Evolutionary conservation across 139 green algal genomes (phyloP), one percentile per base, ranked within the genome.

Genomic region (Limnomonas spitsbergensis): DNA sequence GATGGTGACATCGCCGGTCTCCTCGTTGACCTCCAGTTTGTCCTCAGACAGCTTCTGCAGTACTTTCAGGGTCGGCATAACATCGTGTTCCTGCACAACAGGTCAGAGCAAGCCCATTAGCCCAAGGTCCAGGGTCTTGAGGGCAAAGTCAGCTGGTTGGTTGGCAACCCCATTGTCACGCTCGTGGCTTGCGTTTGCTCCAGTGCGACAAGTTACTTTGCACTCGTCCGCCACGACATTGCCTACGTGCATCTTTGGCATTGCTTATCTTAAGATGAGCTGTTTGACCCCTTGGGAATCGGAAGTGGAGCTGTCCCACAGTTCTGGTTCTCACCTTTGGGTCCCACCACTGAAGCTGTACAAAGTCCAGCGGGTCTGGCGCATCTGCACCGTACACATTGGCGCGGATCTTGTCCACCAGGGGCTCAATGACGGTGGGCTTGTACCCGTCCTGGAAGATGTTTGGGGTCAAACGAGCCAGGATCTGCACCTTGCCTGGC

Each of bases 261-360:
- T n/a, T n/a, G n/a, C n/a, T n/a, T n/a, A n/a, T n/a, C n/a, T n/a
- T n/a, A n/a, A n/a, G n/a, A n/a, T n/a, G n/a, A n/a, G n/a, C n/a
- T n/a, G n/a, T n/a, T n/a, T n/a, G n/a, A n/a, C n/a, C n/a, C n/a
- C n/a, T n/a, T n/a, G n/a, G n/a, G n/a, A n/a, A n/a, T n/a, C n/a
- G n/a, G n/a, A n/a, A n/a, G n/a, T n/a, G n/a, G n/a, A n/a, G n/a
- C n/a, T n/a, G n/a, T n/a, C n/a, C n/a, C n/a, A 61, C 47, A 61
- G 47, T 29, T 20, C 14, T 14, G 47, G 47, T 61, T 20, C 56
- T 24, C 29, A 70, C 78, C 75, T 87, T 32, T 29, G 85, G 77
- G 80, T 90, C 86, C 81, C 83, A 83, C 86, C 86, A 90, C 2
- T 78, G 66, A 14, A 90, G 71, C 81, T 88, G 86, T 73, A 90